Conservation (phyloP, 257 asterid genomes). For the Fraxinus quadrangulata region DNA sequence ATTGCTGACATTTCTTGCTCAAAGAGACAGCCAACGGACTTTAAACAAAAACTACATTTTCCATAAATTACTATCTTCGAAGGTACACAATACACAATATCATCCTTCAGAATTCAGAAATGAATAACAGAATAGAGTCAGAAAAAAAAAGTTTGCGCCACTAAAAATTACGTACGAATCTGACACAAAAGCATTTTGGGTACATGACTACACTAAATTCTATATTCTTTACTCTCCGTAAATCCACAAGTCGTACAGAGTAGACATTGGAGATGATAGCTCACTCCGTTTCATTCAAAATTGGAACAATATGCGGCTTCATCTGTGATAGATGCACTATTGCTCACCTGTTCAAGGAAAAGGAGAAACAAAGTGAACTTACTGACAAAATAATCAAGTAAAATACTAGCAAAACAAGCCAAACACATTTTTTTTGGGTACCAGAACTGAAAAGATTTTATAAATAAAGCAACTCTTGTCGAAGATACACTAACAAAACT, state of each 20-base stretch:
- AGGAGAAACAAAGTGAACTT: background rate
- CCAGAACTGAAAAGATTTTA: background rate
- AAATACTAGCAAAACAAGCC: slow-evolving; percentile 12
- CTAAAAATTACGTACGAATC: slow-evolving; percentile 29
- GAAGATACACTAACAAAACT: background rate
- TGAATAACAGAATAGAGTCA: slow-evolving; percentile 20
- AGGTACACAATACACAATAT: slow-evolving; percentile 23
- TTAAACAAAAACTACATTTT: slow-evolving; percentile 9
- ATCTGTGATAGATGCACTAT: slow-evolving; percentile 85
- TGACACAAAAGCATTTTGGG: slow-evolving; percentile 28
- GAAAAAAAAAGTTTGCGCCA: slow-evolving; percentile 20
- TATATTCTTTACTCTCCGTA: slow-evolving; percentile 30
- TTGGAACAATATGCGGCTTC: slow-evolving; percentile 91
- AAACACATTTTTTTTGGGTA: background rate
- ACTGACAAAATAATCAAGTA: background rate
- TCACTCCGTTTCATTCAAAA: slow-evolving; percentile 67
- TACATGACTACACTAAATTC: slow-evolving; percentile 13
- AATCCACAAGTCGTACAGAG: slow-evolving; percentile 15
- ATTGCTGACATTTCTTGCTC: background rate
- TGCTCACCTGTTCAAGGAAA: slow-evolving; percentile 66
- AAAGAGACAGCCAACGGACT: background rate
- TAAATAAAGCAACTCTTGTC: background rate
- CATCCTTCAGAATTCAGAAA: slow-evolving; percentile 32
- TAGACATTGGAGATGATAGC: slow-evolving; percentile 14
- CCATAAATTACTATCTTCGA: slow-evolving; percentile 30